A percentile compares a stretch with the other conserved stretches of the same genome.
Evolutionary conservation across 495 filamentous ascomycete genomes (phyloP).

Genomic region (Parmelia sp.): DNA sequence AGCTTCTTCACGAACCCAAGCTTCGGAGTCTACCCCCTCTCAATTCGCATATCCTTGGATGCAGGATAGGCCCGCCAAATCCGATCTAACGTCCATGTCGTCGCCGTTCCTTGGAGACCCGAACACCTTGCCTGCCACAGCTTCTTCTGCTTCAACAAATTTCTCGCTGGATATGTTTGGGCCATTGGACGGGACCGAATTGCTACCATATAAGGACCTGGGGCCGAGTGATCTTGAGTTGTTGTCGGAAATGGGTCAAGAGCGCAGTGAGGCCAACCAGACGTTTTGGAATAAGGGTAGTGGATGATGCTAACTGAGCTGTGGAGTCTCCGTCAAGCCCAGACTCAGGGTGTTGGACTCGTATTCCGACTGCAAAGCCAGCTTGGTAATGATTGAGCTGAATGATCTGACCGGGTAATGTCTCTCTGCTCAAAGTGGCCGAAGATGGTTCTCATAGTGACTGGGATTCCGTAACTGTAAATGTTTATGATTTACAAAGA

Average conservation of each 20-base stretch:
- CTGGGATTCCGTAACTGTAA: no score
- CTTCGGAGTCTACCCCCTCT: not conserved
- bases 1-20: constrained; percentile 2
- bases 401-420: constrained; percentile 2
- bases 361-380: constrained; percentile 3
- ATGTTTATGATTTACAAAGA: no score
- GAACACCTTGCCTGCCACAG: constrained; percentile 2
- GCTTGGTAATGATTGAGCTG: constrained; percentile 5
- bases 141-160: not conserved
- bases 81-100: not conserved
- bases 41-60: not conserved
- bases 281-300: constrained; percentile 2
- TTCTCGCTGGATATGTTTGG: constrained; percentile 2
- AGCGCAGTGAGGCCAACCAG: constrained; percentile 3
- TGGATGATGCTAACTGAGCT: not conserved
- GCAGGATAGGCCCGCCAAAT: not conserved
- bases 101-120: not conserved
- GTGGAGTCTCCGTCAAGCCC: constrained; percentile 1
- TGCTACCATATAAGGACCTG: constrained; percentile 5
- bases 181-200: constrained; percentile 6
- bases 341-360: not conserved
- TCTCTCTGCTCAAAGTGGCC: no score
- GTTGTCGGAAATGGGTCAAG: constrained; percentile 2
- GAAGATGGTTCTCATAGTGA: no score
- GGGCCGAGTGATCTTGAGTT: not conserved